Percentiles rank a stretch among this genome's conserved stretches.
These are phyloP conservation scores for Suhomyces bribrorum DNA, from an alignment of 1,139 yeast species.

Conservation along the genomic window DNA sequence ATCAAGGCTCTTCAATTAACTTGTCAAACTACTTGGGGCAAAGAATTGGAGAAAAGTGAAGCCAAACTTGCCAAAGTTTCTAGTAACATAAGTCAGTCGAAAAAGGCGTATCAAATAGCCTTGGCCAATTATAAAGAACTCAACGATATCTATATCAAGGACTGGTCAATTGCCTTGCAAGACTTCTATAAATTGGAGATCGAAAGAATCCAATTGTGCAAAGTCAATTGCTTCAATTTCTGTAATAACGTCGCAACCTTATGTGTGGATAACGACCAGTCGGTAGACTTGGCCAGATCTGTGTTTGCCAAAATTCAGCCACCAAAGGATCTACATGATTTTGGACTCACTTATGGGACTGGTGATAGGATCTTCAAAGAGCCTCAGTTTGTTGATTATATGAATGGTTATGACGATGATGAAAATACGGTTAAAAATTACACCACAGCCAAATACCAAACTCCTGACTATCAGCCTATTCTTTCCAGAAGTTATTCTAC, in stretches of 20 bases:
- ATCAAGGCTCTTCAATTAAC: constrained; percentile 62
- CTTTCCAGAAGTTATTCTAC: constrained; percentile 38
- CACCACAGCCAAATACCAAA: constrained; percentile 33
- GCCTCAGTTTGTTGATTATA: constrained; percentile 46
- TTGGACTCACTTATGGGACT: constrained; percentile 60
- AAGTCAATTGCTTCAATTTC: constrained; percentile 79
- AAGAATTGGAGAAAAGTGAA: constrained; percentile 69
- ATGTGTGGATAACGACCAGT: constrained; percentile 77
- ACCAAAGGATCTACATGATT: constrained; percentile 56
- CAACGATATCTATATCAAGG: constrained; percentile 71
- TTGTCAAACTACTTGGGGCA: constrained; percentile 75
- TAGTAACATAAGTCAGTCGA: constrained; percentile 46
- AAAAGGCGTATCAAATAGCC: constrained; percentile 60
- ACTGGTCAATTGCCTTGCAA: constrained; percentile 74
- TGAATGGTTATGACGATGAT: constrained; percentile 38
- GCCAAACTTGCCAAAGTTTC: constrained; percentile 60
- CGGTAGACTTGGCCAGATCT: constrained; percentile 69
- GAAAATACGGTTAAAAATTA: constrained; percentile 16
- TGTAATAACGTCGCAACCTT: constrained; percentile 75
- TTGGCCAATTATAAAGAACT: constrained; percentile 63
- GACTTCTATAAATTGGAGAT: constrained; percentile 76
- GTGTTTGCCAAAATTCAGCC: constrained; percentile 71
- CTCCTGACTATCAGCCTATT: constrained; percentile 39
- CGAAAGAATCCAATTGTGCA: constrained; percentile 73
- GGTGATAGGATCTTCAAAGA: constrained; percentile 65